phyloP scores from a whole-genome alignment of 2,329 filamentous ascomycete species.

The Botrytis fragariae region DNA sequence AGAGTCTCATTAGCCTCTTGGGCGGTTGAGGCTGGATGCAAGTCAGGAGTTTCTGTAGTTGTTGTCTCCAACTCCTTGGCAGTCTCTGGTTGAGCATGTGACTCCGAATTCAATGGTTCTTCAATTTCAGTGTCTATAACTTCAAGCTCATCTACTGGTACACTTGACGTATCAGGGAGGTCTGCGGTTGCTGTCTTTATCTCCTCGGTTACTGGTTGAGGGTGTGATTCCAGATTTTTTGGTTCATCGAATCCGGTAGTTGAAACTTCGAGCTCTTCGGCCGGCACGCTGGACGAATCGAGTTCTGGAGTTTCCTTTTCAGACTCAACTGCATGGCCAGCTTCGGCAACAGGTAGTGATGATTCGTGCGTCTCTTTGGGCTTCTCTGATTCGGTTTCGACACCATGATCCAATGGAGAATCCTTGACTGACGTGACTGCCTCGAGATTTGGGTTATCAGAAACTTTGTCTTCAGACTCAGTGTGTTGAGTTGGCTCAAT shows the following conservation, averaged over 20 bases:
- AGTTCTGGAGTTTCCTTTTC: not conserved
- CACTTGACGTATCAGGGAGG: not conserved
- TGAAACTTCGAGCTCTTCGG: conserved; percentile 13
- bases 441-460: not conserved
- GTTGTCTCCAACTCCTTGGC: not conserved
- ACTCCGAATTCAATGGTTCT: not conserved
- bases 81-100: not conserved
- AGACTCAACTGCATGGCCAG: not conserved
- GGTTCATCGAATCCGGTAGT: not conserved
- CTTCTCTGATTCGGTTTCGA: not conserved
- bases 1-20: not conserved
- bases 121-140: not conserved
- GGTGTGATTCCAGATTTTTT: not conserved
- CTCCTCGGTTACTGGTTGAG: not conserved
- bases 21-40: not conserved
- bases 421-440: not conserved
- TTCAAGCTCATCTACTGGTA: not conserved
- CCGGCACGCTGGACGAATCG: not conserved
- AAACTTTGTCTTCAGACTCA: not conserved
- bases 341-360: not conserved
- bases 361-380: not conserved
- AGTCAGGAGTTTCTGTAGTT: not conserved
- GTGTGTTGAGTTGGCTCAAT: not conserved
- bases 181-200: not conserved
- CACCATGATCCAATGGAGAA: not conserved